These are phyloP conservation scores for Nephelium lappaceum DNA, from an alignment of 345 rosid species.

Conservation along the genomic window DNA sequence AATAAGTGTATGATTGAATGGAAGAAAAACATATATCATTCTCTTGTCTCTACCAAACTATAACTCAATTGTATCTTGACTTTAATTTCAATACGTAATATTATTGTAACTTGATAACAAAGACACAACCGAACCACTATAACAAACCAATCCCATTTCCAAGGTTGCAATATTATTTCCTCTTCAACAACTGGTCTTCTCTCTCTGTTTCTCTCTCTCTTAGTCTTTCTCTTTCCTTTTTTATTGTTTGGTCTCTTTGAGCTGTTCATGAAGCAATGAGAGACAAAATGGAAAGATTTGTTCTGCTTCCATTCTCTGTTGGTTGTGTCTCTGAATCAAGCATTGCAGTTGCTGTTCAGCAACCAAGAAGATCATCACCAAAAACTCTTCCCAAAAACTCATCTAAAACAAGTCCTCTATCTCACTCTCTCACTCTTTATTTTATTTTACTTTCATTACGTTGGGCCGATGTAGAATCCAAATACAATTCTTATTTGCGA, in stretches of 20 bases:
- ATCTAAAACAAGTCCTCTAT: conserved; percentile 36
- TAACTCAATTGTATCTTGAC: conserved; percentile 23
- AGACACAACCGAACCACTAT: conserved; percentile 39
- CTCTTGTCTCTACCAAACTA: conserved; percentile 28
- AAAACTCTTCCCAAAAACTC: conserved; percentile 22
- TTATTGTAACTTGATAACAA: conserved; percentile 42
- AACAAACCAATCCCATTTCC: conserved; percentile 27
- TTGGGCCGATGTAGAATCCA: background rate
- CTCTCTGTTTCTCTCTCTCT: background rate
- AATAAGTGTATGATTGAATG: background rate
- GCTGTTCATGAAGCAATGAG: conserved; percentile 46
- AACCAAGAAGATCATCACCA: conserved; percentile 26
- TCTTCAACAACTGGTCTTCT: background rate
- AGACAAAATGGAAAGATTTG: conserved; percentile 80
- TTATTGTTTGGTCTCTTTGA: background rate
- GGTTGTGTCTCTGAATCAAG: conserved; percentile 80
- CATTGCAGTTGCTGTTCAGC: conserved; percentile 50
- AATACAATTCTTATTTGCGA: too few relatives aligned
- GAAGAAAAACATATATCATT: too few relatives aligned
- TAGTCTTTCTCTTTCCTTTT: background rate
- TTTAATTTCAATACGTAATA: conserved; percentile 21
- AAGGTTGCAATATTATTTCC: conserved; percentile 10
- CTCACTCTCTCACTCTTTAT: conserved; percentile 7
- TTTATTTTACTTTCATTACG: background rate
- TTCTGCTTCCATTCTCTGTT: conserved; percentile 73